Conservation (phyloP, 2,329 filamentous ascomycete genomes). For the Microascus cirrosus region DNA sequence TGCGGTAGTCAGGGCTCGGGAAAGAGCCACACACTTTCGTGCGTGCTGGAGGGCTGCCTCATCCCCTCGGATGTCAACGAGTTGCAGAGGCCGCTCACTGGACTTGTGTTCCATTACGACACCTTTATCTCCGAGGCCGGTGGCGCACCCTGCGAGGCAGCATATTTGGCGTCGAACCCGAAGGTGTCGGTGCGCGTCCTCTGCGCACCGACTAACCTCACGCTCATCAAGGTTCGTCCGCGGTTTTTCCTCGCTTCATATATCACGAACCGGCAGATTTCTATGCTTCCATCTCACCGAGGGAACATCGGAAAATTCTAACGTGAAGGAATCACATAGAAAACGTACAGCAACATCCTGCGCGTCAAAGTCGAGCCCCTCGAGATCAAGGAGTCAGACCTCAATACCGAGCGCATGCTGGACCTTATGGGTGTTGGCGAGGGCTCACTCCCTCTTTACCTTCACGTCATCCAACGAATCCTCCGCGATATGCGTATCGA, state of each 20-base stretch:
- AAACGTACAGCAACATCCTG: constrained; percentile 26
- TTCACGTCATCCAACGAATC: constrained; percentile 42
- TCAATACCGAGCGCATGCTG: constrained; percentile 48
- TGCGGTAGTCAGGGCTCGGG: constrained; percentile 55
- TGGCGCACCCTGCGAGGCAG: constrained; percentile 47
- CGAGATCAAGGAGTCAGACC: constrained; percentile 34
- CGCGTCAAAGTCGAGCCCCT: constrained; percentile 38
- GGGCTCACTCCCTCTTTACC: constrained; percentile 42
- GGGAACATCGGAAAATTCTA: background rate
- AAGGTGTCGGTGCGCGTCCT: constrained; percentile 38
- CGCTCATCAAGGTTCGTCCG: constrained; percentile 20
- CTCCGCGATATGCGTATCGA: constrained; percentile 41
- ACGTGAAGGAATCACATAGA: background rate
- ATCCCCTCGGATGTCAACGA: constrained; percentile 29
- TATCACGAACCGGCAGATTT: constrained; percentile 2
- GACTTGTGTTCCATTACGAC: constrained; percentile 56
- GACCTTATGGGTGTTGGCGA: constrained; percentile 46
- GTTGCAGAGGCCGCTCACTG: constrained; percentile 41
- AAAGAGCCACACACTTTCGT: constrained; percentile 50
- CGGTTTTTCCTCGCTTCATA: background rate
- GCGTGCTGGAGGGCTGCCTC: constrained; percentile 46
- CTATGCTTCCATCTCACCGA: background rate
- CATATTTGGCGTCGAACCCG: constrained; percentile 34
- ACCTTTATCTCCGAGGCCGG: constrained; percentile 35
- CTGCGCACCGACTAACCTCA: constrained; percentile 41